Evolutionary conservation across 2,329 filamentous ascomycete genomes (phyloP), one percentile per base, ranked within the genome.

Genomic region (Podosphaera aphanis): DNA sequence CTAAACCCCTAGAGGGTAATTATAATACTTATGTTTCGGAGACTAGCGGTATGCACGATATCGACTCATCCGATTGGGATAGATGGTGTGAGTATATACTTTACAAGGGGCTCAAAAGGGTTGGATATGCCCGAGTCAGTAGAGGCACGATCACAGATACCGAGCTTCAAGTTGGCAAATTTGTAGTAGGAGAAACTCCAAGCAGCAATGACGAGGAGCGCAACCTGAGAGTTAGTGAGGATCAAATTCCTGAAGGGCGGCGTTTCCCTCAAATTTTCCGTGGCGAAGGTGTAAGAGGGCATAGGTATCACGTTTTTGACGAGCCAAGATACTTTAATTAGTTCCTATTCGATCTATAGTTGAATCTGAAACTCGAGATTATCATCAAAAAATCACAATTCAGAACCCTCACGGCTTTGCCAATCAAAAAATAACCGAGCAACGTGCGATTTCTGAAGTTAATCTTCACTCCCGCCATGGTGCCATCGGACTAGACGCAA

Each of bases 11-110:
- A 5, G 67, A 93, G 64, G 90, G 90, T 50, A 98, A 98, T 60
- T 98, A 98, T 66, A 88, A 95, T 60, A 93, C 78, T 0, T 95
- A 93, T 56, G 90, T 95, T 20, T 83, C 83, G 47, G 71, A 84
- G 45, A 66, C 67, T 48, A 93, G 82, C 48, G 83, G 85, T 8
- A 98, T 98, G 90, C 77, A 83, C 57, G 90, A 98, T 57, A 90
- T 98, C 43, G 90, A 98, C 57, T 73, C 78, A 0, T 77, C 69
- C 2, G 90, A 98, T 60, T 93, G 85, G 85, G 90, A 98, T 61
- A 70, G 90, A 46, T 98, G 90, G 90, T 98, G 90, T 66, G 88
- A 98, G 66, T 98, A 98, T 62, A 94, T 98, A 52, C 66, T 98
- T 21, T 98, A 84, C 69, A 94, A 94, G 68, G 77, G 77, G 11